phyloP scores from a whole-genome alignment of 1,284 basidiomycete genomes.

The Irpex sp. region DNA sequence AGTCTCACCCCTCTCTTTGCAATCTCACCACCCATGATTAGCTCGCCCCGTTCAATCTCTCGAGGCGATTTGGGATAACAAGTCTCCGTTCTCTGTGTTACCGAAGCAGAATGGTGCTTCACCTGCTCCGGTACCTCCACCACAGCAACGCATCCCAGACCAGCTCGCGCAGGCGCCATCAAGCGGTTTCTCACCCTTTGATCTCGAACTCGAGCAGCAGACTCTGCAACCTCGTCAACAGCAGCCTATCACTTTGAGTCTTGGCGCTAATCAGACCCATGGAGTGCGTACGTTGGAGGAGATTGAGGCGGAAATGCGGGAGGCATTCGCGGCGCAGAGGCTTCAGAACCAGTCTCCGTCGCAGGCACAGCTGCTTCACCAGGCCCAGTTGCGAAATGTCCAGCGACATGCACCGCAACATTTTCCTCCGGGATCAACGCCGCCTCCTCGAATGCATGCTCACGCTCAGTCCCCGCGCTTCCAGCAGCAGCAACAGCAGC shows the following conservation, averaged over 20 bases:
- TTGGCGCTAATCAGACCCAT: constrained; percentile 20
- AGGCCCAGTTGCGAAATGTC: constrained; percentile 35
- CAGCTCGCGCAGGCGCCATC: constrained; percentile 18
- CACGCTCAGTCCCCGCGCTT: constrained; percentile 71
- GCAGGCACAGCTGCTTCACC: constrained; percentile 22
- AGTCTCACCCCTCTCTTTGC: constrained; percentile 24
- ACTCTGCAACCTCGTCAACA: constrained; percentile 12
- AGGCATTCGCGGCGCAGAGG: constrained; percentile 45
- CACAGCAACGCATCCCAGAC: constrained; percentile 27
- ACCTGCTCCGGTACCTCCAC: background rate
- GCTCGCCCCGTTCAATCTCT: constrained; percentile 46
- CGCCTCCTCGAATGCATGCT: constrained; percentile 64
- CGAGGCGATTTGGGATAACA: constrained; percentile 78
- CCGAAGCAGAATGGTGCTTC: constrained; percentile 46
- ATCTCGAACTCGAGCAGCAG: constrained; percentile 4
- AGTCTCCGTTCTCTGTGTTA: constrained; percentile 67
- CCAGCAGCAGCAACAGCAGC: constrained; percentile 49
- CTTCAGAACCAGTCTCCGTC: constrained; percentile 18
- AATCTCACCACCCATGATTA: constrained; percentile 29
- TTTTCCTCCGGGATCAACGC: constrained; percentile 31
- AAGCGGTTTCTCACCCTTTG: constrained; percentile 19
- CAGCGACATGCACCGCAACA: constrained; percentile 14
- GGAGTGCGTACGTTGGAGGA: constrained; percentile 84
- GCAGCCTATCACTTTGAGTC: constrained; percentile 19
- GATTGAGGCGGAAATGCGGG: constrained; percentile 91